Base-by-base conservation (phyloP, 2,329 filamentous ascomycete species). In the Fusarium goolgardi region DNA sequence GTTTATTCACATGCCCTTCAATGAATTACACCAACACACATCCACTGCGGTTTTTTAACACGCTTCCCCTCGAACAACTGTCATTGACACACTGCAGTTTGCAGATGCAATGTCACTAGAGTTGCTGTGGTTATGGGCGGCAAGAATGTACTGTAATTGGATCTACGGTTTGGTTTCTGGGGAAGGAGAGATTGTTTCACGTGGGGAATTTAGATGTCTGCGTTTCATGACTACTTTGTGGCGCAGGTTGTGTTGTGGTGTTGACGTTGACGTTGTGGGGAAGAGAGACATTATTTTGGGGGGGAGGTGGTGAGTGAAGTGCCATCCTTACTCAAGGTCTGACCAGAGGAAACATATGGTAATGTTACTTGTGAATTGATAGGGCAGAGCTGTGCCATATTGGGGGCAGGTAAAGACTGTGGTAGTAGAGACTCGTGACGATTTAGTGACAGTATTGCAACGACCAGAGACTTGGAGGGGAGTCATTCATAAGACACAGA, bases 171-270 rank as follows among this genome's bases (percentile, higher is more conserved):
- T 44, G 35, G 35, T 35, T 27, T 56, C 60, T 51, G 50, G 59
- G 41, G 23, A 49, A 41, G 8, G 20, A 9, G 27, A 46, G 41
- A 39, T 29, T 46, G 65, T 69, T 69, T 68, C 65, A 68, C 53
- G 12, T 37, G 46, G 13, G 29, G 34, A 23, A 51, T 46, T 55
- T 37, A 34, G 25, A 31, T 60, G 55, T 40, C 10, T 25, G 60
- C 51, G 63, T 61, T 63, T 62, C 63, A 66, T 40, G 15, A 4
- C 45, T 25, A n/a, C 21, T 41, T 20, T 18, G 43, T 46, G 44
- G 23, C 29, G 40, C 43, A 35, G 13, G 45, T 23, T 43, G 63
- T 67, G 52, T 6, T 18, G 66, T 53, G 2, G 20, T 25, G 47
- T 32, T 62, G 50, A 49, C 25, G 16, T 31, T 65, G 39, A 49